Base-by-base conservation (phyloP, 345 rosid species). In the Syzygium jambos region DNA sequence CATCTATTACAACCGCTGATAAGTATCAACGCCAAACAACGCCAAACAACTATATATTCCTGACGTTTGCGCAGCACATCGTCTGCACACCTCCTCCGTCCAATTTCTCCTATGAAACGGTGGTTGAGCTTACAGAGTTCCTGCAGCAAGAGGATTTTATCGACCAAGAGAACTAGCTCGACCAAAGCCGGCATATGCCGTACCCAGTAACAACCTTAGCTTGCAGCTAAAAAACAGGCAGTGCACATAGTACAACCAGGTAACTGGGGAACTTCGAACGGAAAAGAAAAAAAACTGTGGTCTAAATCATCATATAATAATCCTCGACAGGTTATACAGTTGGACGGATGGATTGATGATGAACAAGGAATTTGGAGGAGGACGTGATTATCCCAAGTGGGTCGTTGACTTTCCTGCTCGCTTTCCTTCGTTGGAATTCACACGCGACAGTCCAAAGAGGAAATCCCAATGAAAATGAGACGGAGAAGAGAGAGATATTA, bases 1-100 rank as follows among this genome's bases (percentile, higher is more conserved):
- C 99, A 97, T 95, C 27, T 29, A 68, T 9, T 9, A 68, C 80
- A 34, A 34, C 38, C 14, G 34, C 73, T 3, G 34, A 61, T 61
- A n/a, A 61, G 2, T n/a, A n/a, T 61, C 73, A 61, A 61, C 19
- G 0, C 73, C 73, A 6, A 61, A 61, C 73, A 61, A 61, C 19
- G 0, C 73, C 73, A 6, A 61, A 61, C 73, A n/a, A n/a, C 2
- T 61, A 61, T 61, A n/a, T 6, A n/a, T 15, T 61, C 73, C 73
- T 30, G 30, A 61, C 0, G 65, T n/a, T 61, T 61, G 73, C 19
- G 10, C 73, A 0, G 19, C 0, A 61, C 17, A 13, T 61, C 19
- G 34, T n/a, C 38, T n/a, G 73, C 73, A 14, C 73, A 13, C 34
- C 73, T 59, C 68, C 68, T 59, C 68, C 12, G 68, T 25, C 34